phyloP scores from a whole-genome alignment of 257 asterid genomes.

The Cordia subcordata region DNA sequence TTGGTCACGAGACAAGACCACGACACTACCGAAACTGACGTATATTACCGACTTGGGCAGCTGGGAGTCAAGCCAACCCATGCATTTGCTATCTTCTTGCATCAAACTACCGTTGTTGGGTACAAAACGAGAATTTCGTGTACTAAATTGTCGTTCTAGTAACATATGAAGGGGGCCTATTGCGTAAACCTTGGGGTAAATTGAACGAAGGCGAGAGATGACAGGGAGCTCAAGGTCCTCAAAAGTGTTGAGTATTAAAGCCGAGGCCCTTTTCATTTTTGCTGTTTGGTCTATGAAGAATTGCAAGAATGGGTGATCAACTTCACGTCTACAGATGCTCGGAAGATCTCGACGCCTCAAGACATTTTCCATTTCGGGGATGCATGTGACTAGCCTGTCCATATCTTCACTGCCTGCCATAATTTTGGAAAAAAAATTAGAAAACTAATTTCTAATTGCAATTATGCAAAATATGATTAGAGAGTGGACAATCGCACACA shows the following conservation, averaged over 20 bases:
- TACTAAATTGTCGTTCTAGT: not conserved
- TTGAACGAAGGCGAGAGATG: constrained; percentile 27
- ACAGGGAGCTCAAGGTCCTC: constrained; percentile 30
- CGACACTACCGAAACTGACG: constrained; percentile 35
- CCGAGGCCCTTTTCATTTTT: constrained; percentile 29
- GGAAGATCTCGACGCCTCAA: constrained; percentile 40
- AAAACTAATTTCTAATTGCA: too few relatives aligned
- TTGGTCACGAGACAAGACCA: constrained; percentile 12
- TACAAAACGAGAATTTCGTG: not conserved
- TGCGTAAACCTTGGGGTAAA: constrained; percentile 35
- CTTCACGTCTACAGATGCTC: constrained; percentile 17
- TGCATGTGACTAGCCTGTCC: constrained; percentile 21
- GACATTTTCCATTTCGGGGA: constrained; percentile 27
- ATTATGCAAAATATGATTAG: too few relatives aligned
- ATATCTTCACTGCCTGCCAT: constrained; percentile 25
- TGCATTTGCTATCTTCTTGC: constrained; percentile 20
- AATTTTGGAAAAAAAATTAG: too few relatives aligned
- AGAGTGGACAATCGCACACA: too few relatives aligned
- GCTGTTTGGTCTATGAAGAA: constrained; percentile 29
- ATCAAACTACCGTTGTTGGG: constrained; percentile 9
- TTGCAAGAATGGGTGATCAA: constrained; percentile 10
- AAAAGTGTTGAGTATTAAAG: constrained; percentile 39
- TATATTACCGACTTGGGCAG: constrained; percentile 31
- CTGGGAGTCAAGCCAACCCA: constrained; percentile 37
- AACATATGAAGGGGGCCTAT: constrained; percentile 31